phyloP scores from a whole-genome alignment of 257 asterid genomes.

The Oldenlandia corymbosa region DNA sequence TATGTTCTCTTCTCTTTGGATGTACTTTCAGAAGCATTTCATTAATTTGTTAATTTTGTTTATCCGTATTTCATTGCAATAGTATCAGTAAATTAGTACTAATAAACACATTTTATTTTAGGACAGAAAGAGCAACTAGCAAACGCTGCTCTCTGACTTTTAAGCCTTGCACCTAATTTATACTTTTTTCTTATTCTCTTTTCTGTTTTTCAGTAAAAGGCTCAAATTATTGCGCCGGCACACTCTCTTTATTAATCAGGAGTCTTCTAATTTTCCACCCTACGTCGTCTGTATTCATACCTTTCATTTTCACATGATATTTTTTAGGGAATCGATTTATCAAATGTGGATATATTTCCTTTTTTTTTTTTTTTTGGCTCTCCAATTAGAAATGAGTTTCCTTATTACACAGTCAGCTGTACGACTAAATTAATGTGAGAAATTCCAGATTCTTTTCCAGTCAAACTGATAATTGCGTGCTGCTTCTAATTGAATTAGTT shows the following conservation, averaged over 20 bases:
- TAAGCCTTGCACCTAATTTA: too few species aligned
- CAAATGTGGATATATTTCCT: neutral
- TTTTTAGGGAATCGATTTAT: neutral
- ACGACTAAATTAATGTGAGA: neutral
- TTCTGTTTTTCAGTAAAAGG: too few species aligned
- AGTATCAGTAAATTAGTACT: too few species aligned
- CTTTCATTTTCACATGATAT: neutral
- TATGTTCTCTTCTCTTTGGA: neutral
- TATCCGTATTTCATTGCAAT: too few species aligned
- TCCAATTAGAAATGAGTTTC: neutral
- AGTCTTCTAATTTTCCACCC: neutral
- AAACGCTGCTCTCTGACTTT: too few species aligned
- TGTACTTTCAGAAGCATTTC: neutral
- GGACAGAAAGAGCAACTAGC: too few species aligned
- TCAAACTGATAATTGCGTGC: constrained; percentile 5
- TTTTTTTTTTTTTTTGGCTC: neutral
- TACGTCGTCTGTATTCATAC: too few species aligned
- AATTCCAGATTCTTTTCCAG: constrained; percentile 1
- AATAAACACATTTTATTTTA: too few species aligned
- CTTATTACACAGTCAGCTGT: neutral
- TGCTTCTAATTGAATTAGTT: neutral
- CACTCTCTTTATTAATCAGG: too few species aligned
- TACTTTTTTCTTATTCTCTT: too few species aligned
- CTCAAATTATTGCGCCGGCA: too few species aligned
- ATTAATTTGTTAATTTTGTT: too few species aligned